These are phyloP conservation scores for Leucogyrophana mollusca DNA, from an alignment of 768 basidiomycete species.

Conservation along the genomic window DNA sequence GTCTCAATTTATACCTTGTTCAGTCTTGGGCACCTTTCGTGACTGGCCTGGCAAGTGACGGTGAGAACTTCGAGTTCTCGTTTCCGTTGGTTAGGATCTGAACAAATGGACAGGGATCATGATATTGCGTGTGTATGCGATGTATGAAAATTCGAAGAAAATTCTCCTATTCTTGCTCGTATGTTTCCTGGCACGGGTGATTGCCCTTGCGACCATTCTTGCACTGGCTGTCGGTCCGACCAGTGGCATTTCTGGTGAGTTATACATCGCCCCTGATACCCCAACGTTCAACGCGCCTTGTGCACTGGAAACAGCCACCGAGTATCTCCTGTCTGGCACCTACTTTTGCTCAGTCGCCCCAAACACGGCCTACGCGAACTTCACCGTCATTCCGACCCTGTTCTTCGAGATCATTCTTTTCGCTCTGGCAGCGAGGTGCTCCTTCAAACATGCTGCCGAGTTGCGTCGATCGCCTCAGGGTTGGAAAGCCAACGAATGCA, in stretches of 20 bases:
- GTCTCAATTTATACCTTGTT: too few relatives aligned
- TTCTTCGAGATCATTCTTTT: slow-evolving; percentile 13
- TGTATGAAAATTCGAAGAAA: slow-evolving; percentile 14
- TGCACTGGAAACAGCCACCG: slow-evolving; percentile 7
- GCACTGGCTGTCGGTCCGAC: slow-evolving; percentile 10
- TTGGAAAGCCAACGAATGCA: slow-evolving; percentile 14
- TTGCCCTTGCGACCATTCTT: slow-evolving; percentile 4
- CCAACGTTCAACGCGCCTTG: not conserved
- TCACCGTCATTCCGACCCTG: slow-evolving; percentile 9
- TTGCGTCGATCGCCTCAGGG: slow-evolving; percentile 5
- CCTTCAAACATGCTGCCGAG: slow-evolving; percentile 10
- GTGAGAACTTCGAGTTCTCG: too few relatives aligned
- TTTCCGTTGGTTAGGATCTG: too few relatives aligned
- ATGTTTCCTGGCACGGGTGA: slow-evolving; percentile 6
- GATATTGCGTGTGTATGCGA: slow-evolving; percentile 18
- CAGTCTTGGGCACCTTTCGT: too few relatives aligned
- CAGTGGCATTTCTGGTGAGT: slow-evolving; percentile 15
- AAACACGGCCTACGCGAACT: not conserved
- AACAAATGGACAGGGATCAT: slow-evolving; percentile 14
- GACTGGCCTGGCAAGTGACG: too few relatives aligned
- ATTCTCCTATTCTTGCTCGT: slow-evolving; percentile 8
- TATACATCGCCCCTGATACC: too few relatives aligned
- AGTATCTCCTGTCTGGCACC: slow-evolving; percentile 15
- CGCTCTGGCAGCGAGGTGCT: slow-evolving; percentile 12
- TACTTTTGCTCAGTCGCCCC: slow-evolving; percentile 12